These are phyloP conservation scores for Prunus mume DNA, from an alignment of 306 rosid species.

Conservation along the genomic window DNA sequence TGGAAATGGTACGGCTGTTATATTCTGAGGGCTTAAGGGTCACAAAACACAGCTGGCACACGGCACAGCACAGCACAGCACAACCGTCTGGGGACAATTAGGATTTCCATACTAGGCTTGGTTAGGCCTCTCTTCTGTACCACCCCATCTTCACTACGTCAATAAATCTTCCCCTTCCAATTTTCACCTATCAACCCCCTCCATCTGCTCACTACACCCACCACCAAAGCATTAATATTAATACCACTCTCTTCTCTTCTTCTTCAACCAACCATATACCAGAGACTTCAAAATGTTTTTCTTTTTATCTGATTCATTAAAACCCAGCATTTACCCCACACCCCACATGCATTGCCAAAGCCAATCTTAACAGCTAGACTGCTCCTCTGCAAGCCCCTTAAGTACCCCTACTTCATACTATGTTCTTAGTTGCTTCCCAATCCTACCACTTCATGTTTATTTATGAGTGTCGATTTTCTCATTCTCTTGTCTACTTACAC, in stretches of 20 bases:
- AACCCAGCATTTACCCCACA: too few species aligned
- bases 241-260: neutral
- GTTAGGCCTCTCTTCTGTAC: neutral
- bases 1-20: neutral
- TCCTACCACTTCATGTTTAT: neutral
- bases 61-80: too few species aligned
- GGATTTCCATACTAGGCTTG: neutral
- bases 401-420: neutral
- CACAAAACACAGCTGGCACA: neutral
- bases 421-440: neutral
- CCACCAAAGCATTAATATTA: neutral
- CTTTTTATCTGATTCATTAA: neutral
- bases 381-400: neutral
- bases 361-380: conserved; percentile 7
- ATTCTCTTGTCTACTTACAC: accelerated
- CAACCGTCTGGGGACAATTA: neutral
- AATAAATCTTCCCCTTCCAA: neutral
- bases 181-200: neutral
- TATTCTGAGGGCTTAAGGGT: neutral
- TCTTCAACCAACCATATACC: neutral
- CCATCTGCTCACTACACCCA: neutral
- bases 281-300: neutral
- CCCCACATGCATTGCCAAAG: neutral
- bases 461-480: too few species aligned
- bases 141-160: neutral